Evolutionary conservation across 164 flowering plant species (phyloP), one percentile per base, ranked within the genome.

Genomic region (Aristolochia fimbriata): DNA sequence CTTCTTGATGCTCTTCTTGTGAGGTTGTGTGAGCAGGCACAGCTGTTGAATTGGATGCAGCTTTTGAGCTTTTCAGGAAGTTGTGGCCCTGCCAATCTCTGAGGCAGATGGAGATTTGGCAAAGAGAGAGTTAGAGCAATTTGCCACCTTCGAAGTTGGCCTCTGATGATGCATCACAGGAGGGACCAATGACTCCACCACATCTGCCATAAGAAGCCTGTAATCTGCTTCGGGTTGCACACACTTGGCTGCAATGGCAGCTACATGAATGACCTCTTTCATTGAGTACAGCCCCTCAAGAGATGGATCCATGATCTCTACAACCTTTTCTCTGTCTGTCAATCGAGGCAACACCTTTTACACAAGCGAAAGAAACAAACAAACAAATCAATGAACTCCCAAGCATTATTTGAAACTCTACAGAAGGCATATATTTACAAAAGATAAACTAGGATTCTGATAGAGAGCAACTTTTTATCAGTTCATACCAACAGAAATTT

Each of bases 181-280:
- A 20, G 97, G 99, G 23, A 80, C 87, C 46, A 93, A 70, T 1
- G 99, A 93, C 77, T 93, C 96, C 65, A 90, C 94, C 0, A 93
- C 97, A 70, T 89, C 94, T 1, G 98, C 90, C 96, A 93, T 93
- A 43, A 93, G 61, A 19, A 96, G 99, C 68, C 99, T 74, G 73
- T 93, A 93, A 73, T 93, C 96, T 14, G 96, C 84, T 74, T 90
- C 97, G 2, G 96, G 77, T 68, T 90, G 97, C 47, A 93, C 96
- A 37, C 99, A 93, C 97, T 90, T 90, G 20, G 96, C 91, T n/a
- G 99, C 97, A 61, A 93, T 90, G 47, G 99, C 99, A 19, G 99
- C 97, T 48, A 93, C 94, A 74, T 93, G 99, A 73, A 90, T 67
- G 20, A 76, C 96, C 67, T 93, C 97, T 73, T 93, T 93, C 83